Evolutionary conservation across 2,329 filamentous ascomycete genomes (phyloP).

Genomic region (Fusarium sp.): DNA sequence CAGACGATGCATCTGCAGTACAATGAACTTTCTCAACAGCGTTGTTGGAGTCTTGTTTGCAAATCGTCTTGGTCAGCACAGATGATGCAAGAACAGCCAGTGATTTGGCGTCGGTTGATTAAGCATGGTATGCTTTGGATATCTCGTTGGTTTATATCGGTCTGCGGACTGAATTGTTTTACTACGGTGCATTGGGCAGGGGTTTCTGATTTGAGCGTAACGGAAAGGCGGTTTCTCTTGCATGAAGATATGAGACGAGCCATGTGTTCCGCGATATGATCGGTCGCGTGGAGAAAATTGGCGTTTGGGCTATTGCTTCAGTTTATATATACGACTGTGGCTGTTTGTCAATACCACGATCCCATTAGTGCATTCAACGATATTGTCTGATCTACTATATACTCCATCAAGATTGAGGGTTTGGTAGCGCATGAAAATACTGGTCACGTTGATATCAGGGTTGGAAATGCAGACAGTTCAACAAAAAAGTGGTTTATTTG

Average conservation of each 20-base stretch:
- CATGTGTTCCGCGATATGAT: conserved; percentile 26
- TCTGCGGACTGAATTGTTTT: conserved; percentile 16
- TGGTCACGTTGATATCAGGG: neutral
- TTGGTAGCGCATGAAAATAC: neutral
- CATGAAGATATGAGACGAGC: conserved; percentile 30
- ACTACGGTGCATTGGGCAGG: conserved; percentile 23
- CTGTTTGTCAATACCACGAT: conserved; percentile 17
- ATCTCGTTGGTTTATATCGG: neutral
- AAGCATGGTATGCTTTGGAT: neutral
- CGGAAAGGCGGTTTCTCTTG: conserved; percentile 22
- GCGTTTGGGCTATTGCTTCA: conserved; percentile 25
- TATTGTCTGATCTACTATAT: neutral
- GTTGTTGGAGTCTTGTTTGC: neutral
- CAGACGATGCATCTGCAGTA: neutral
- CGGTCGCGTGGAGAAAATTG: conserved; percentile 25
- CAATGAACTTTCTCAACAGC: neutral
- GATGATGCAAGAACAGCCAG: neutral
- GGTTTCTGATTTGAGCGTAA: conserved; percentile 27
- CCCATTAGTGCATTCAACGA: neutral
- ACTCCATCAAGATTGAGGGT: neutral
- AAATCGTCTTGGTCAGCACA: neutral
- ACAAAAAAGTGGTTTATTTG: conserved; percentile 20
- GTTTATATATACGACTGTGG: conserved; percentile 22
- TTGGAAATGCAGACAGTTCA: neutral
- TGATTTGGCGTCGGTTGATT: neutral